Base-by-base conservation (phyloP, 495 filamentous ascomycete species). In the Daldinia concentrica region DNA sequence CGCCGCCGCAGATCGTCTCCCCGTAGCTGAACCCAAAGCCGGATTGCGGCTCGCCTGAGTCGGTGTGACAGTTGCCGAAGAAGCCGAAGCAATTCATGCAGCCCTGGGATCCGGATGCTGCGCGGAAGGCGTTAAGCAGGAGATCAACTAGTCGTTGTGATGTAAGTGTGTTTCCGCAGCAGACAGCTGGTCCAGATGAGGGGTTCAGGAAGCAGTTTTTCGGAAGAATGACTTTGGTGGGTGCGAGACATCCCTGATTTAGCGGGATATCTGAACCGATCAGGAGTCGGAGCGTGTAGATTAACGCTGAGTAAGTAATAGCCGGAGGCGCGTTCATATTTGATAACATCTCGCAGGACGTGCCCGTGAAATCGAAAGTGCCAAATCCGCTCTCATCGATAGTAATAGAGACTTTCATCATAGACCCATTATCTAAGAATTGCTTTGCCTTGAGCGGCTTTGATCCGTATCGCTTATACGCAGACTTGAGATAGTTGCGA, bases 11-110 rank as follows among this genome's bases (percentile, higher is more conserved):
- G 76, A 97, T 97, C 1, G 94, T 97, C 81, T 97, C 94, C 80
- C 98, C 98, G 85, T 99, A 99, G 26, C 95, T 95, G 77, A 99
- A 99, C n/a, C 93, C 94, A 48, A 86, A 86, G n/a, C 89, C 84
- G 17, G 54, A 83, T 84, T 14, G 81, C 73, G 64, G 45, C 17
- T 19, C 76, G 34, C 87, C 89, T 12, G 88, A 83, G 17, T 89
- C 82, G 15, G 60, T 56, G 26, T 54, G 54, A 27, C 67, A 70
- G 71, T 93, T 93, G 34, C 90, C 89, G 67, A 94, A 95, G 65
- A 93, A 97, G 5, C 91, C 89, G 57, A 94, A 91, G 83, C 92
- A 95, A 82, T 93, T 91, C 67, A 70, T 70, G 56, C 62, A 70
- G 30, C 95, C 95, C 76, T 99, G 95, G 7, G 61, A 86, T 89